Conservation (phyloP, 305 asterid species). For the Plantago rigida region DNA sequence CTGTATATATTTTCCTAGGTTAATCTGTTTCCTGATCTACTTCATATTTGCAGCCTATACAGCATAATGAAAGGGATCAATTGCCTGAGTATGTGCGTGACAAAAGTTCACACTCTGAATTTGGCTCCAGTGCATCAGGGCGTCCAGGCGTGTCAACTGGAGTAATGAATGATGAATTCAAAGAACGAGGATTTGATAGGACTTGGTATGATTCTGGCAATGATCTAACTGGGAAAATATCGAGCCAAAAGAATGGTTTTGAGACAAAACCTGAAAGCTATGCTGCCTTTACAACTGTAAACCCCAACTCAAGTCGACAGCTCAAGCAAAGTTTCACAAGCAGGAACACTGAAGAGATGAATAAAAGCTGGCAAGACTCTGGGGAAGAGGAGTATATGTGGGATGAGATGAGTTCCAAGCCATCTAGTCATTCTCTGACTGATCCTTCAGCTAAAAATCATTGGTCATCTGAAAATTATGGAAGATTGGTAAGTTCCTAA, state of each 20-base stretch:
- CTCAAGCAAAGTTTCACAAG: slow-evolving; percentile 32
- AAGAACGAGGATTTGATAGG: slow-evolving; percentile 52
- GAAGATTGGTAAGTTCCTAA: slow-evolving; percentile 48
- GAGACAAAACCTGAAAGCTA: slow-evolving; percentile 47
- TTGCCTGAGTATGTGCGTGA: too few species aligned
- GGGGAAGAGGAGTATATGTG: slow-evolving; percentile 89
- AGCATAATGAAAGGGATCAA: slow-evolving; percentile 41
- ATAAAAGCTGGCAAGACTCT: slow-evolving; percentile 73
- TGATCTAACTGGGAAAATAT: slow-evolving; percentile 30
- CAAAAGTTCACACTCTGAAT: slow-evolving; percentile 35
- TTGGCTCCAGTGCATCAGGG: slow-evolving; percentile 44
- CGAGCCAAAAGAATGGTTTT: slow-evolving; percentile 51
- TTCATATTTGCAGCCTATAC: slow-evolving; percentile 41
- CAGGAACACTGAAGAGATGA: slow-evolving; percentile 38
- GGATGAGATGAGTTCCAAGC: slow-evolving; percentile 63
- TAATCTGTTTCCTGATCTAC: slow-evolving; percentile 16
- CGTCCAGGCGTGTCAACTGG: slow-evolving; percentile 37
- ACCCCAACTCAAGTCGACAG: slow-evolving; percentile 37
- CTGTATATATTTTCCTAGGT: too few species aligned
- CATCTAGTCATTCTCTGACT: slow-evolving; percentile 4
- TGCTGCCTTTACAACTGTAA: slow-evolving; percentile 33
- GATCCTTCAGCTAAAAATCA: slow-evolving; percentile 44
- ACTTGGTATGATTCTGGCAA: slow-evolving; percentile 53
- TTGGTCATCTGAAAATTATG: slow-evolving; percentile 52
- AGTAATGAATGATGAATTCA: slow-evolving; percentile 35